Base-by-base conservation (phyloP, 768 basidiomycete genomes). In the Tylopilus sp. region DNA sequence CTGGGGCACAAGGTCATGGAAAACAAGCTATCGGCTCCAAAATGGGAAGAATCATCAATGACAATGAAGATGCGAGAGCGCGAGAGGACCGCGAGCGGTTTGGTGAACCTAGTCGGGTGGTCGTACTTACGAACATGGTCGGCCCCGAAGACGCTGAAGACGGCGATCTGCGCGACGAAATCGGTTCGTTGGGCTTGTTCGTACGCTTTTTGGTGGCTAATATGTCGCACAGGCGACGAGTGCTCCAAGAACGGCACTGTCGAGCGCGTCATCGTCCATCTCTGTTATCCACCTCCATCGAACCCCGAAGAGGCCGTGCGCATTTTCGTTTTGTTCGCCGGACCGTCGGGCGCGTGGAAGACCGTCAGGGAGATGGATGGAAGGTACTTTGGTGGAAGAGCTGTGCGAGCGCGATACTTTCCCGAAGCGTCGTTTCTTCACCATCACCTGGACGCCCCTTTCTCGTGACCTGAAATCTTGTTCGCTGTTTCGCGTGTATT, bases 261-360 rank as follows among this genome's bases (percentile, higher is more conserved):
- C 17, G 91, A 97, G 64, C 82, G 92, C 21, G 93, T 97, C 12
- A 72, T 94, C 24, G 80, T 97, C 1, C 94, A 98, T 60, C 72
- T 82, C 34, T 80, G 89, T 41, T 76, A 85, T 37, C 90, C 92
- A 3, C 73, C 80, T 2, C 81, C 91, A 0, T 56, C 70, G 3
- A 77, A 86, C 44, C 76, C 82, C 3, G 84, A 85, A n/a, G 87
- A 92, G n/a, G 84, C 86, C 1, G 87, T 97, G 5, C 85, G 94
- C 47, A 86, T 98, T 49, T 98, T 97, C 65, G 87, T 98, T 16
- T 74, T 89, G 48, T 98, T 96, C 63, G 84, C 85, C 0, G 96
- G 95, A 1, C 90, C 91, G 6, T 94, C 81, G 0, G 96, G 92
- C 12, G 96, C 95, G 7, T 98, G 94, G 95, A 92, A 92, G 71